Evolutionary conservation across 2,329 filamentous ascomycete genomes (phyloP).

Genomic region (Fusarium anguioides): DNA sequence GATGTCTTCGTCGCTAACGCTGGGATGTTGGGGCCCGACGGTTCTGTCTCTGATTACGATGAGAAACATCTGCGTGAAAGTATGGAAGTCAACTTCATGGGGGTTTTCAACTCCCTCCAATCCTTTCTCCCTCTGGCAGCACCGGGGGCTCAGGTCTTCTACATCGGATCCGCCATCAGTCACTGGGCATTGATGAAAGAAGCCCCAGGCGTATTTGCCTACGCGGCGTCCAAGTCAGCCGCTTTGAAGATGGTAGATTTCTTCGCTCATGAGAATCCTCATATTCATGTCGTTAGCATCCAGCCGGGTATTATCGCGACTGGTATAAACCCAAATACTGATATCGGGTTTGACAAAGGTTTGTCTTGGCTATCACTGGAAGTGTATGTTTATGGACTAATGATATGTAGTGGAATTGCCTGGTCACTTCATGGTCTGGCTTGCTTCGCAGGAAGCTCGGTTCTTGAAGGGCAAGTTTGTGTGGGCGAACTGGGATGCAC

Average conservation of each 20-base stretch:
- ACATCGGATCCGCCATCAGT: slow-evolving; percentile 33
- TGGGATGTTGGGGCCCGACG: not conserved
- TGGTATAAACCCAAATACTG: slow-evolving; percentile 43
- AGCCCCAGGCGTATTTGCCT: slow-evolving; percentile 41
- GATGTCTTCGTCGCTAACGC: slow-evolving; percentile 34
- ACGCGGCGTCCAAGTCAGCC: slow-evolving; percentile 52
- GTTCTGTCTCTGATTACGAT: not conserved
- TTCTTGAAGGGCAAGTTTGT: slow-evolving; percentile 7
- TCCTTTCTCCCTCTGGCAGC: slow-evolving; percentile 36
- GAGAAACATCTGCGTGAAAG: slow-evolving; percentile 9
- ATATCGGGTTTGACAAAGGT: slow-evolving; percentile 3
- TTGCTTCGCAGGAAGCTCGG: not conserved
- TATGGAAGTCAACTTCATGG: slow-evolving; percentile 43
- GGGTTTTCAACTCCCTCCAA: slow-evolving; percentile 41
- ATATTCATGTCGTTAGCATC: slow-evolving; percentile 51
- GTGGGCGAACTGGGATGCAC: slow-evolving; percentile 17
- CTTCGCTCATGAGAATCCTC: slow-evolving; percentile 51
- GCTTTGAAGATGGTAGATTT: slow-evolving; percentile 51
- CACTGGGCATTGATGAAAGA: slow-evolving; percentile 35
- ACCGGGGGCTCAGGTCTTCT: slow-evolving; percentile 33
- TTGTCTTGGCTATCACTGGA: accelerated
- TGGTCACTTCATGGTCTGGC: slow-evolving; percentile 22
- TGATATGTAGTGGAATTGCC: not conserved
- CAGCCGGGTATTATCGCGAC: slow-evolving; percentile 57
- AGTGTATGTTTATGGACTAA: not conserved